These are phyloP conservation scores for Polymyxa betae DNA, from an alignment of 208 protist species.

Conservation along the genomic window DNA sequence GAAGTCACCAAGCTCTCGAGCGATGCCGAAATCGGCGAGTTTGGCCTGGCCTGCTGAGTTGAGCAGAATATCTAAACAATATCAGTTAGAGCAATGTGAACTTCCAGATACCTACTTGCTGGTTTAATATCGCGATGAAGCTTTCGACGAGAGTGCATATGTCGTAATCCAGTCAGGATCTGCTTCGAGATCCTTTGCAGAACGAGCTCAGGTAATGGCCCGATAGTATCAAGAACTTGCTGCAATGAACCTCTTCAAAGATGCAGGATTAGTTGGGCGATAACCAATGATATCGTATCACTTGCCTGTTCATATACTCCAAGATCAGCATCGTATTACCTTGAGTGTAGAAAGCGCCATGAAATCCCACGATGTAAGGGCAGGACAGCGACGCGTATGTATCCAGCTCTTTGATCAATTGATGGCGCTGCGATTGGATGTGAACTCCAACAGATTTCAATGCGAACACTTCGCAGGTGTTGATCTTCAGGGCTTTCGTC, in stretches of 20 bases:
- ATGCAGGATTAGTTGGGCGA: background rate
- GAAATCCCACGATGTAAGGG: background rate
- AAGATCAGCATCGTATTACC: background rate
- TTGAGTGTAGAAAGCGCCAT: background rate
- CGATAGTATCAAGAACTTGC: background rate
- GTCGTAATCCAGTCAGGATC: background rate
- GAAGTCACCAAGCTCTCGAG: too few species aligned
- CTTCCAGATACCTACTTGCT: too few species aligned
- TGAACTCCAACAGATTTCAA: background rate
- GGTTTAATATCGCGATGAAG: background rate
- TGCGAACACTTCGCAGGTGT: background rate
- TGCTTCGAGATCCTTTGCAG: background rate
- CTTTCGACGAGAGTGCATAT: background rate
- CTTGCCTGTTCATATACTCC: constrained; percentile 17
- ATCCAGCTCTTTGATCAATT: background rate
- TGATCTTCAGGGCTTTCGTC: background rate
- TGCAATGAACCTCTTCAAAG: background rate
- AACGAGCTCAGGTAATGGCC: background rate
- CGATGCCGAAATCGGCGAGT: background rate
- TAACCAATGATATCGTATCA: background rate
- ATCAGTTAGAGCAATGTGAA: too few species aligned
- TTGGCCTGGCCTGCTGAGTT: background rate
- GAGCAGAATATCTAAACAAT: background rate
- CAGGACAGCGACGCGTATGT: background rate
- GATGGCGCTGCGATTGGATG: background rate